Evolutionary conservation across 768 basidiomycete genomes (phyloP).

Genomic region (Agrocybe chaxingu): DNA sequence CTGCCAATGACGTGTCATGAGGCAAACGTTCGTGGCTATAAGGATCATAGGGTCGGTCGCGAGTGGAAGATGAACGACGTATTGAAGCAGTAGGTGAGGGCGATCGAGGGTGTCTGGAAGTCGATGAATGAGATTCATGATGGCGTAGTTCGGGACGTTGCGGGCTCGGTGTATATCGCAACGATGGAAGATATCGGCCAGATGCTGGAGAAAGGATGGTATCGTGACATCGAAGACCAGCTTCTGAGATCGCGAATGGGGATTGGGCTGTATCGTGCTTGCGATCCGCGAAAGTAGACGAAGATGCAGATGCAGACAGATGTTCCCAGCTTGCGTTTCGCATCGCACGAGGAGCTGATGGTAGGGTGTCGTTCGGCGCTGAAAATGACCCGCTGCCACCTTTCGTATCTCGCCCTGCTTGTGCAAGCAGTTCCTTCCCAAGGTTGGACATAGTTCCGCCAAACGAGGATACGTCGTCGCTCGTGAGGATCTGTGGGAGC

Average conservation of each 20-base stretch:
- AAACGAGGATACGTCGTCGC: conserved; percentile 22
- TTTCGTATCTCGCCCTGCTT: no score
- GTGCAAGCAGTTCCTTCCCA: neutral
- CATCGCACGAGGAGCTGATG: no score
- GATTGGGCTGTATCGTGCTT: no score
- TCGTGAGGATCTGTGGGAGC: conserved; percentile 19
- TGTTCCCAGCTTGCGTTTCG: no score
- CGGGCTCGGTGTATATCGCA: conserved; percentile 10
- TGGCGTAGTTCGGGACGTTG: neutral
- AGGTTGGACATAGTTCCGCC: neutral
- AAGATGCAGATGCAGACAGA: no score
- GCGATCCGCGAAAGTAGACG: no score
- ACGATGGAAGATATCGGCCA: neutral
- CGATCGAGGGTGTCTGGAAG: neutral
- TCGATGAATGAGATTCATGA: neutral
- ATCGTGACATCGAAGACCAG: no score
- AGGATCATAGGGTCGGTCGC: neutral
- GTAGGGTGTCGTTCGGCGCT: no score
- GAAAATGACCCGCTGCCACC: no score
- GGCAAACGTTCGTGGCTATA: neutral
- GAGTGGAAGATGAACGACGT: neutral
- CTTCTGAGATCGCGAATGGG: no score
- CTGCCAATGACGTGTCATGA: no score
- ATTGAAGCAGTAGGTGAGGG: neutral
- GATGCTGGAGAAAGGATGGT: no score